Evolutionary conservation across 2,329 filamentous ascomycete genomes (phyloP).

Genomic region (Lachnellula willkommii): DNA sequence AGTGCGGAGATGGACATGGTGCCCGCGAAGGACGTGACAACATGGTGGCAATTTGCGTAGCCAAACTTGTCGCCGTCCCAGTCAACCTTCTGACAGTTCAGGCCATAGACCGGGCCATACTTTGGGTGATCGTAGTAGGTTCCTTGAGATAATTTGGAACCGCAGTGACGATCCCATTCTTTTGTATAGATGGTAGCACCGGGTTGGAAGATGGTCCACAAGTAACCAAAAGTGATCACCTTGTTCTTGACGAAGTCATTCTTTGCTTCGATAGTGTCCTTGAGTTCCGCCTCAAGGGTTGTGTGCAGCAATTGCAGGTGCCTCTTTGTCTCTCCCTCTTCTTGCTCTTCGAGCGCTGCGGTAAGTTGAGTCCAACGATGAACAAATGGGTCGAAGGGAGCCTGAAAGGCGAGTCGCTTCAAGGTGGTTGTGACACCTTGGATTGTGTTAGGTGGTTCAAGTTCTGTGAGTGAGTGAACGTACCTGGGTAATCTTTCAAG

Average conservation of each 20-base stretch:
- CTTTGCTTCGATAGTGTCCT: constrained; percentile 43
- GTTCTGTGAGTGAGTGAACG: background rate
- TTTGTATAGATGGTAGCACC: constrained; percentile 38
- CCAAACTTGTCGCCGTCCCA: constrained; percentile 46
- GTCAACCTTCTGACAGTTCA: constrained; percentile 41
- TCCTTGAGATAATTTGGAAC: constrained; percentile 34
- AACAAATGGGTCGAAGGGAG: constrained; percentile 59
- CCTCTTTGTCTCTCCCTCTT: constrained; percentile 40
- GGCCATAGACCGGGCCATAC: constrained; percentile 36
- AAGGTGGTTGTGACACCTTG: constrained; percentile 54
- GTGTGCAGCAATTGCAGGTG: constrained; percentile 44
- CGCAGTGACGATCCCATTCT: constrained; percentile 37
- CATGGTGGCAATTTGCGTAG: constrained; percentile 32
- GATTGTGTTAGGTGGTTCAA: constrained; percentile 41
- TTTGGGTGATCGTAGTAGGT: constrained; percentile 30
- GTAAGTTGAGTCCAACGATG: constrained; percentile 55
- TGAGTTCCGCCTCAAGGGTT: constrained; percentile 47
- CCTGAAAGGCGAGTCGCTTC: constrained; percentile 54
- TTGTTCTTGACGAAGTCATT: constrained; percentile 48
- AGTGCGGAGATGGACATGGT: constrained; percentile 41
- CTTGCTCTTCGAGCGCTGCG: constrained; percentile 36
- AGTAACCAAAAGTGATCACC: constrained; percentile 48
- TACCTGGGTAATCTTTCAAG: constrained; percentile 21
- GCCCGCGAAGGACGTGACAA: constrained; percentile 40
- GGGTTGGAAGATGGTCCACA: constrained; percentile 50